Base-by-base conservation (phyloP, 1,284 basidiomycete species). In the Sporisorium sorghi region DNA sequence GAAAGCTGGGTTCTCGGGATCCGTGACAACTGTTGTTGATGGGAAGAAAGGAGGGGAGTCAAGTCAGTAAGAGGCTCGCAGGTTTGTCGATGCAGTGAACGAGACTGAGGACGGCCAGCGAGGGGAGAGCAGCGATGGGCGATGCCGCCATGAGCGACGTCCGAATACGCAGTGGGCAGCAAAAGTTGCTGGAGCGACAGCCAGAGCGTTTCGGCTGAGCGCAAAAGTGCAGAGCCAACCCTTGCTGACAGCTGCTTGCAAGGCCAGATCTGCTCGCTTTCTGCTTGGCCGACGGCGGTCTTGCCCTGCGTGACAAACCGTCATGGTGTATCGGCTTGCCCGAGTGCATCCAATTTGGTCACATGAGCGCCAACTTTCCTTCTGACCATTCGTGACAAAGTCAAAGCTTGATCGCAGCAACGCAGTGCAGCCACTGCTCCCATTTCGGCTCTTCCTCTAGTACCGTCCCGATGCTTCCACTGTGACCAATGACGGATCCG, bases 1-100 rank as follows among this genome's bases (percentile, higher is more conserved):
- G 87, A 99, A 99, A 77, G 90, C 90, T 71, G 95, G 93, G 86
- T 96, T 91, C 83, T 98, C 94, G 52, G 94, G 93, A 87, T 99
- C 90, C 74, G 93, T 92, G 79, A 79, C 68, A 51, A 81, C 79
- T 79, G 65, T 57, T 21, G 87, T 78, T 94, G n/a, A 93, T 86
- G 21, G 72, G 61, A 73, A 54, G 63, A 23, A 39, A 33, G 46
- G 9, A 65, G 33, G 42, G 37, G 56, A 30, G n/a, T 9, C n/a
- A 50, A 44, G 67, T 46, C 49, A 61, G 54, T 33, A 44, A 40
- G 10, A 26, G 24, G 21, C 30, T 40, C 23, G 50, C 26, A 33
- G 12, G 17, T 4, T 23, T 17, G 14, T 50, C 37, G 44, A 30
- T 11, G 10, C 10, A 33, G 23, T n/a, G 17, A 24, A 19, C 52